Conservation (phyloP, 2,329 filamentous ascomycete species). For the Nemania bipapillata region DNA sequence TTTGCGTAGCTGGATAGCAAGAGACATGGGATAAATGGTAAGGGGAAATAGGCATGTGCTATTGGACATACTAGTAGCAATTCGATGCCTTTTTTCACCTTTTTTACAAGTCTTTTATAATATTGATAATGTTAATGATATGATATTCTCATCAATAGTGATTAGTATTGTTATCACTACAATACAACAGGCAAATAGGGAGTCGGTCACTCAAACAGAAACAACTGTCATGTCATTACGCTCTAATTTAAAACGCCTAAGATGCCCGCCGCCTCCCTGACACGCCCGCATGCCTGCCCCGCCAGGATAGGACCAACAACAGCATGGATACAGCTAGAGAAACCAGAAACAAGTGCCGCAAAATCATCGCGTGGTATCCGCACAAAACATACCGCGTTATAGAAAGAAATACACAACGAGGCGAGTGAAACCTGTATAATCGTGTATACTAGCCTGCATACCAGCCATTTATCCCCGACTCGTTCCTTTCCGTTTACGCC, state of each 20-base stretch:
- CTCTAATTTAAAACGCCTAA: slow-evolving; percentile 17
- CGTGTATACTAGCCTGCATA: neutral
- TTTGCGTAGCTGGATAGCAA: slow-evolving; percentile 5
- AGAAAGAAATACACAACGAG: neutral
- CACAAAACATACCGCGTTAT: neutral
- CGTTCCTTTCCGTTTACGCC: neutral
- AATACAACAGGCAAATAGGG: neutral
- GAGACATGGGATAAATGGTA: neutral
- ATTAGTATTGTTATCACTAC: neutral
- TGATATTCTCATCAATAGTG: neutral
- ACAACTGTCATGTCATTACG: neutral
- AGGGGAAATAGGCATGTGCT: neutral
- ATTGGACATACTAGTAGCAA: neutral
- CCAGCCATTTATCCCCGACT: neutral
- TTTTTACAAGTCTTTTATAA: neutral
- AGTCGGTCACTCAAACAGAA: neutral
- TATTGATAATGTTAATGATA: neutral
- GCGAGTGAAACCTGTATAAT: neutral
- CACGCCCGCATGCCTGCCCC: neutral
- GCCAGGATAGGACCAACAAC: neutral
- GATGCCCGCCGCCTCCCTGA: slow-evolving; percentile 4
- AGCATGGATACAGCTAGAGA: neutral
- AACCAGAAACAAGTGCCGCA: neutral
- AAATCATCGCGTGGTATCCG: neutral
- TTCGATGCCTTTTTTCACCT: neutral